Evolutionary conservation across 768 basidiomycete species (phyloP), one percentile per base, ranked within the genome.

Genomic region (Pilatotrama ljubarskyi): DNA sequence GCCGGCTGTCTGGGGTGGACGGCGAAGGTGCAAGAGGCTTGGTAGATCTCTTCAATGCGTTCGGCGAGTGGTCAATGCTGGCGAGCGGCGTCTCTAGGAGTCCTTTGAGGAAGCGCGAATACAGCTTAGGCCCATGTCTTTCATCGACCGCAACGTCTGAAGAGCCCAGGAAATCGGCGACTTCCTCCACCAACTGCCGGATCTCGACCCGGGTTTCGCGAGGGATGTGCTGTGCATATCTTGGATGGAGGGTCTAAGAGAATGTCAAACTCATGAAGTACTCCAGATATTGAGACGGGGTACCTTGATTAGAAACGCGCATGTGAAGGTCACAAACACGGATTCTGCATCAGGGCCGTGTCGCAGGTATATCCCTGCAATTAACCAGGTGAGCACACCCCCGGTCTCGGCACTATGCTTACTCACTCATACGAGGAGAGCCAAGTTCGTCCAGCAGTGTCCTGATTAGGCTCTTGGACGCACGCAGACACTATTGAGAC

Each of bases 221-320:
- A 8, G 83, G 77, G 29, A 93, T 78, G 68, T 86, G 84, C 10
- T 77, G 72, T 0, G 84, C 76, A 65, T 88, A 92, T 68, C 84
- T 88, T 4, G 88, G 90, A 74, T 90, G 89, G 13, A 93, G 77
- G n/a, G 93, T 80, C 87, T 88, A 61, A 14, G n/a, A 5, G 22
- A n/a, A 15, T 24, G 50, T 51, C 20, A 51, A 22, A 5, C 2
- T 32, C 50, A 37, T 5, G 20, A 5, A 24, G 7, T 8, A 7
- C 20, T 2, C 1, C 22, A n/a, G 9, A 11, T 22, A 4, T 10
- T 10, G 13, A 3, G 24, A 22, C 1, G 20, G 11, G 47, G 49
- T 68, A 86, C 88, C 79, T 93, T 93, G 63, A 94, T 81, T 15
- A 94, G 77, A 77, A 93, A 93, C 2, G 91, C 86, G 9, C 86